These are phyloP conservation scores for Floccularia luteovirens DNA, from an alignment of 768 basidiomycete species.

Conservation along the genomic window DNA sequence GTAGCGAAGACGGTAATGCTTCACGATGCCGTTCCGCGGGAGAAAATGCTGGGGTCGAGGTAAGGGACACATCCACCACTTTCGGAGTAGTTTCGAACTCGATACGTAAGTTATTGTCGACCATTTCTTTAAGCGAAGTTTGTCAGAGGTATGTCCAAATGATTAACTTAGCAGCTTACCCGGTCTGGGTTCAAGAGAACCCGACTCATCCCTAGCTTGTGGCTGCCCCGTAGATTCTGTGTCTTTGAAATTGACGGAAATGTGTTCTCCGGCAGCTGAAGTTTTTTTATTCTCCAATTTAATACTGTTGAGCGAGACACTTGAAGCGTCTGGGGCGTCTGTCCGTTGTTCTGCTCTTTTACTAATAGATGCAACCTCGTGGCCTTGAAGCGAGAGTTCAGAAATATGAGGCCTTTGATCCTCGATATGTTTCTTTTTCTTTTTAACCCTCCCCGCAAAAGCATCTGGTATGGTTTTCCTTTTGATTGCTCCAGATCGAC, in stretches of 20 bases:
- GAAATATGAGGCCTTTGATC: not conserved
- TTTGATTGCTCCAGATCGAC: conserved; percentile 46
- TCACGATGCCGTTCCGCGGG: conserved; percentile 6
- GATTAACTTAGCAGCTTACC: not conserved
- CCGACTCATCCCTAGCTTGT: not conserved
- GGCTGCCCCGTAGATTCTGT: not conserved
- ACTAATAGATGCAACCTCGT: not conserved
- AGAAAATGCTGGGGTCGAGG: conserved; percentile 4
- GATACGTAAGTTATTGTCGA: not conserved
- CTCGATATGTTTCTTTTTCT: conserved; percentile 32
- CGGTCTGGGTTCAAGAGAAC: not conserved
- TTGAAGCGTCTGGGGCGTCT: not conserved
- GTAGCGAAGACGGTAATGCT: conserved; percentile 17
- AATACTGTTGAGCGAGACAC: not conserved
- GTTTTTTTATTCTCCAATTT: not conserved
- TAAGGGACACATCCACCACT: conserved; percentile 10
- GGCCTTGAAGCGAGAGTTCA: not conserved
- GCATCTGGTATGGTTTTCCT: conserved; percentile 57
- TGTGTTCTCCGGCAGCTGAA: not conserved
- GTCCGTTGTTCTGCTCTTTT: not conserved
- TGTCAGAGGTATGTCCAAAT: conserved; percentile 1
- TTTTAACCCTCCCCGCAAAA: conserved; percentile 38
- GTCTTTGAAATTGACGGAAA: not conserved
- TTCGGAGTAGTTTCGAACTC: not conserved
- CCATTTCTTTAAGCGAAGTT: too few relatives aligned